Conservation (phyloP, 2,329 filamentous ascomycete species). For the Microsporum canis region DNA sequence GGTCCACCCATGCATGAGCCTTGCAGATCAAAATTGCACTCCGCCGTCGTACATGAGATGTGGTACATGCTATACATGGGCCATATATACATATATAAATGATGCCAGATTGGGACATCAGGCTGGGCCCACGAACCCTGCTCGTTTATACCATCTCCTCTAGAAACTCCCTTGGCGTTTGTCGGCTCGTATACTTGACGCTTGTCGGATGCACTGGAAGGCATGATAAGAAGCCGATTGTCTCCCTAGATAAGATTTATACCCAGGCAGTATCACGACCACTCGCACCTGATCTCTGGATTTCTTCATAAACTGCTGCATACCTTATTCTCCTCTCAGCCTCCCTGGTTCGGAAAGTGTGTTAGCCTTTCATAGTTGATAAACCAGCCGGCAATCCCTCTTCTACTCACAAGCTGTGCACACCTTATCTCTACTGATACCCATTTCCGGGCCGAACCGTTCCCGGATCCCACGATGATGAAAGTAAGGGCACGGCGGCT, state of each 20-base stretch:
- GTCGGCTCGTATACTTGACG: conserved; percentile 2
- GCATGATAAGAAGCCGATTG: conserved; percentile 2
- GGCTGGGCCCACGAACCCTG: conserved; percentile 2
- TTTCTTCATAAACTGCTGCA: background rate
- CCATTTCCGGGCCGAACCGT: background rate
- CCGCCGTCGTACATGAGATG: conserved; percentile 3
- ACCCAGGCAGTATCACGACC: background rate
- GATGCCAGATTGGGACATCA: background rate
- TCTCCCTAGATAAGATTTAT: conserved; percentile 1
- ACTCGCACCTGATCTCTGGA: background rate
- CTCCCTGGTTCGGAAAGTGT: background rate
- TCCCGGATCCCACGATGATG: background rate
- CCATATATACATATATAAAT: background rate
- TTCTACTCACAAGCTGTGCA: background rate
- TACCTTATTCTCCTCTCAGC: background rate
- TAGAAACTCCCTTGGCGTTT: background rate
- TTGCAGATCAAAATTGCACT: conserved; percentile 6
- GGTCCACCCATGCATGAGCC: conserved; percentile 3
- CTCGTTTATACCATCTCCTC: conserved; percentile 1
- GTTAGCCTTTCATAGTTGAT: background rate
- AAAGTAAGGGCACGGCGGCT: conserved; percentile 6
- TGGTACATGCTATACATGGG: conserved; percentile 4
- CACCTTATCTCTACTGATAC: background rate
- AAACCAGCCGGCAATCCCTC: background rate
- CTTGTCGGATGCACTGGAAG: background rate